A percentile compares a stretch with the other conserved stretches of the same genome.
Conservation (phyloP, 2,329 filamentous ascomycete genomes). For the Salinomyces thailandicus region DNA sequence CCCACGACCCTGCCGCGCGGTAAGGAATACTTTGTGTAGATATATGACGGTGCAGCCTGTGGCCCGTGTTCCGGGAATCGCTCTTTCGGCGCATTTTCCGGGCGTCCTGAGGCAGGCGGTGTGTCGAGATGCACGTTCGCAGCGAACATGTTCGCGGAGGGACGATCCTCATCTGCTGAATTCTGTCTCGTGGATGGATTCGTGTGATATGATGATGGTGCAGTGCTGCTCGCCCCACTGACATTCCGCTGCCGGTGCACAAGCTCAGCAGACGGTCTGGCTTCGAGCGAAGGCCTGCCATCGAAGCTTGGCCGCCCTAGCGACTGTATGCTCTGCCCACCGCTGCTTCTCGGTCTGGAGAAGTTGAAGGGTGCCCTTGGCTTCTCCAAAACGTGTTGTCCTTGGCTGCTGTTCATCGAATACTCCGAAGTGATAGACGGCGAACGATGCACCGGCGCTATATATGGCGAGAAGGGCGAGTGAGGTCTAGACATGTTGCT, state of each 20-base stretch:
- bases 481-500: slow-evolving; percentile 51
- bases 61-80: slow-evolving; percentile 1
- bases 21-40: slow-evolving; percentile 73
- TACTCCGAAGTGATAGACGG: slow-evolving; percentile 77
- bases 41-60: slow-evolving; percentile 56
- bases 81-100: slow-evolving; percentile 4
- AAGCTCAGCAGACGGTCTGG: slow-evolving; percentile 13
- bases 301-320: slow-evolving; percentile 27
- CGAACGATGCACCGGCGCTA: slow-evolving; percentile 58
- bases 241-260: slow-evolving; percentile 8
- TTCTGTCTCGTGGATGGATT: slow-evolving; percentile 26
- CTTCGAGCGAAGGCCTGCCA: slow-evolving; percentile 13
- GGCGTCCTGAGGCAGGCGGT: not conserved
- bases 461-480: slow-evolving; percentile 54
- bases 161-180: slow-evolving; percentile 24
- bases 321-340: slow-evolving; percentile 34
- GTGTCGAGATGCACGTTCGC: slow-evolving; percentile 2
- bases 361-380: slow-evolving; percentile 77
- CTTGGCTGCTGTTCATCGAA: slow-evolving; percentile 46
- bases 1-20: slow-evolving; percentile 72
- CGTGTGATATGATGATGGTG: slow-evolving; percentile 13
- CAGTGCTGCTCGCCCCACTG: slow-evolving; percentile 20
- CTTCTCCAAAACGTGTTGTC: slow-evolving; percentile 17
- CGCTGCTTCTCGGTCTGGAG: slow-evolving; percentile 74
- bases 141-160: no score